phyloP scores from a whole-genome alignment of 371 early-diverging fungal species.

The Chytridiales sp. region DNA sequence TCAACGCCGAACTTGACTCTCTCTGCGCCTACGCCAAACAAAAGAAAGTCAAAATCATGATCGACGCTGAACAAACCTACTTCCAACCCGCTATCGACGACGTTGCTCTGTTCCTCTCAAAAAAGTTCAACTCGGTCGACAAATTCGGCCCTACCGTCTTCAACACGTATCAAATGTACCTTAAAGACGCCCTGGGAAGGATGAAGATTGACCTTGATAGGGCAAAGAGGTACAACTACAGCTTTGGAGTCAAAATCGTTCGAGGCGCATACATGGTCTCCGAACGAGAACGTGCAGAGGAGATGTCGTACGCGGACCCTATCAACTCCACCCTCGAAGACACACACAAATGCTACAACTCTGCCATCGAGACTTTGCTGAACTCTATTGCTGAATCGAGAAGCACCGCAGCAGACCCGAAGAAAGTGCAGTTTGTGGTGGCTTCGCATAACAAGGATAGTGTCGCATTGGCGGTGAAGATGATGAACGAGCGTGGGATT shows the following conservation, averaged over 20 bases:
- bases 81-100: conserved; percentile 93
- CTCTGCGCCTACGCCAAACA: conserved; percentile 64
- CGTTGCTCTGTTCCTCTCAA: conserved; percentile 67
- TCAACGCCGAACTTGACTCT: conserved; percentile 63
- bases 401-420: conserved; percentile 1
- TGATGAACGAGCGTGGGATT: conserved; percentile 63
- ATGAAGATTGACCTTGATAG: conserved; percentile 70
- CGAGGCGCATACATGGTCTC: conserved; percentile 82
- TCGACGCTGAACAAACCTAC: conserved; percentile 94
- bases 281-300: conserved; percentile 78
- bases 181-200: conserved; percentile 66
- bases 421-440: conserved; percentile 63
- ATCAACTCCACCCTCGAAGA: conserved; percentile 78
- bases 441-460: conserved; percentile 92
- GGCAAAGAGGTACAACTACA: conserved; percentile 66
- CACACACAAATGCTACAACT: conserved; percentile 84
- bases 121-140: conserved; percentile 60
- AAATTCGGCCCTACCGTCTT: conserved; percentile 50
- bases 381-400: conserved; percentile 54
- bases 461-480: conserved; percentile 54
- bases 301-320: conserved; percentile 70
- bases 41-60: conserved; percentile 72
- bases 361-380: conserved; percentile 73
- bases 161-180: conserved; percentile 96
- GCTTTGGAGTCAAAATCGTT: conserved; percentile 89